Evolutionary conservation across 176 grass and related monocot species (phyloP).

Genomic region (Aegilops umbellulata): DNA sequence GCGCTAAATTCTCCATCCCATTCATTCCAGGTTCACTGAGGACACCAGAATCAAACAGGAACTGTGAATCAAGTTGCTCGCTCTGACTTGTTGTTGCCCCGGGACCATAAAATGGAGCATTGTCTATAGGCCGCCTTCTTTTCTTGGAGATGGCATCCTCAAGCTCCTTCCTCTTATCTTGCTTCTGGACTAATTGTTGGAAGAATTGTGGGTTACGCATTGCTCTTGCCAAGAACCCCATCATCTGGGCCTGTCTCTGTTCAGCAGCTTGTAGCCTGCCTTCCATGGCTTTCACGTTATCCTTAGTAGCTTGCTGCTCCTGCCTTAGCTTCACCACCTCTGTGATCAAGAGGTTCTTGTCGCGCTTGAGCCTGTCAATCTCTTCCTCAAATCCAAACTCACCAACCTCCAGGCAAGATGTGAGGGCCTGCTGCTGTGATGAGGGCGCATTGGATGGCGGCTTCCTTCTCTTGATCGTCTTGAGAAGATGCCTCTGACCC

Average conservation of each 20-base stretch:
- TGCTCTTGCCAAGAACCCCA: constrained; percentile 82
- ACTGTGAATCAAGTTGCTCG: constrained; percentile 33
- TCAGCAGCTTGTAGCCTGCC: constrained; percentile 53
- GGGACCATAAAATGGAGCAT: constrained; percentile 29
- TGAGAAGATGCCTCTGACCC: constrained; percentile 77
- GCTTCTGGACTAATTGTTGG: constrained; percentile 66
- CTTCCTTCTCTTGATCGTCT: constrained; percentile 85
- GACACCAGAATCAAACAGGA: constrained; percentile 32
- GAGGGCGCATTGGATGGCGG: constrained; percentile 20
- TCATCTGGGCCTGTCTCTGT: constrained; percentile 75
- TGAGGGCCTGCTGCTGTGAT: constrained; percentile 29
- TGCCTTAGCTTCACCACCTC: constrained; percentile 90
- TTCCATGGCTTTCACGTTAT: constrained; percentile 69
- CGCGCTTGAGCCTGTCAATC: constrained; percentile 60
- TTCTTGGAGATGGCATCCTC: constrained; percentile 89
- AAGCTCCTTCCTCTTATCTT: constrained; percentile 76
- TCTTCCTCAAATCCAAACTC: constrained; percentile 82
- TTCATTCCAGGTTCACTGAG: constrained; percentile 30
- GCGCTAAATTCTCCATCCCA: constrained; percentile 29
- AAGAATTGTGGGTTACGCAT: constrained; percentile 73
- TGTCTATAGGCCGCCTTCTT: constrained; percentile 65
- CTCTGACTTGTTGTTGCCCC: constrained; percentile 21
- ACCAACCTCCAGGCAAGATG: constrained; percentile 66
- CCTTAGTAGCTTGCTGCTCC: constrained; percentile 62
- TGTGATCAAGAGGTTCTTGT: constrained; percentile 78